Evolutionary conservation across 331 rosid genomes (phyloP).

Genomic region (Pyracantha coccinea): DNA sequence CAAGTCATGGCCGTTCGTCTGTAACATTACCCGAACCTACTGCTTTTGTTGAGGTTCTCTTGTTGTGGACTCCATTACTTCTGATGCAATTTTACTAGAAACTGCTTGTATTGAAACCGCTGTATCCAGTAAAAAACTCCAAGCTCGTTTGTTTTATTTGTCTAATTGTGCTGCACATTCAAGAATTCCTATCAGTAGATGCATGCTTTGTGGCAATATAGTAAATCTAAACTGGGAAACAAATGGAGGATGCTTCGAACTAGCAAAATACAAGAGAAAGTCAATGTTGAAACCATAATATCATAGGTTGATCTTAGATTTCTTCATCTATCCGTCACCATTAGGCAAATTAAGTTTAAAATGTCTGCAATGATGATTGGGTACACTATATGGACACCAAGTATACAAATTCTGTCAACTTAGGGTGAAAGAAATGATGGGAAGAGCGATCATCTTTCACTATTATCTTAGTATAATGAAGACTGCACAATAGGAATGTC

Average conservation of each 20-base stretch:
- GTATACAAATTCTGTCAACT: background rate
- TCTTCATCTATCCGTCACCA: background rate
- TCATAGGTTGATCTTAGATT: background rate
- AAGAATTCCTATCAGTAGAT: background rate
- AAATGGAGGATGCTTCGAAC: background rate
- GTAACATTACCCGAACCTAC: constrained; percentile 4
- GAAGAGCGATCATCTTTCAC: background rate
- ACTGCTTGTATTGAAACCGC: constrained; percentile 17
- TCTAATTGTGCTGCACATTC: background rate
- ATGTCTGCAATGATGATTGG: background rate
- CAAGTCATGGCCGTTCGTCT: constrained; percentile 4
- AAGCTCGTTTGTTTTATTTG: background rate
- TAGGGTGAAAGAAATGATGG: background rate
- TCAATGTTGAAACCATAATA: background rate
- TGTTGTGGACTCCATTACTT: constrained; percentile 16
- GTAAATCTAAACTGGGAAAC: background rate
- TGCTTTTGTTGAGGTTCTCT: constrained; percentile 22
- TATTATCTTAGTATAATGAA: background rate
- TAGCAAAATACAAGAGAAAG: background rate
- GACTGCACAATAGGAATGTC: background rate
- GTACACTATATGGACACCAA: background rate
- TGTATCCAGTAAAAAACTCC: background rate
- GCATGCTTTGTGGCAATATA: background rate
- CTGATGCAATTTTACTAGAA: constrained; percentile 33
- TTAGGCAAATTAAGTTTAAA: background rate